A percentile compares a stretch with the other conserved stretches of the same genome.
phyloP scores from a whole-genome alignment of 163 green algal species.

The Chlorella variabilis region DNA sequence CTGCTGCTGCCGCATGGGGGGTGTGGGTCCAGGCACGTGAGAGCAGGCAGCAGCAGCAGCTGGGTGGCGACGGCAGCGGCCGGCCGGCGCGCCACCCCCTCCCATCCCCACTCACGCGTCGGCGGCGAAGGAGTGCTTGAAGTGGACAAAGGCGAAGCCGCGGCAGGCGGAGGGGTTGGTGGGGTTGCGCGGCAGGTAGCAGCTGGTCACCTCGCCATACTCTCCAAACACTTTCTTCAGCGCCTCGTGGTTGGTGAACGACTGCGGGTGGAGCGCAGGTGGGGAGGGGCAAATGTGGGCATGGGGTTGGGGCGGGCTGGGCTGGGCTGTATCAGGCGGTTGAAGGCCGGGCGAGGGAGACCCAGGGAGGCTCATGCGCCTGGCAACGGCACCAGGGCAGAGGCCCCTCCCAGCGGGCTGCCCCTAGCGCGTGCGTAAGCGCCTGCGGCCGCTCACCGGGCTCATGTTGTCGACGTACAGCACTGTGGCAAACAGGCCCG shows the following conservation, averaged over 20 bases:
- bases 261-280: too few relatives aligned
- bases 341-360: too few relatives aligned
- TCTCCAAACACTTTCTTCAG: conserved; percentile 55
- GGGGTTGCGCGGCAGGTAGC: conserved; percentile 46
- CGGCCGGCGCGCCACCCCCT: too few relatives aligned
- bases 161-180: conserved; percentile 44
- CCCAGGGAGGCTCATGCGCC: too few relatives aligned
- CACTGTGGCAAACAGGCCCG: conserved; percentile 57
- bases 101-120: conserved; percentile 45
- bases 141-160: conserved; percentile 75
- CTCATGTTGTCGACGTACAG: conserved; percentile 68
- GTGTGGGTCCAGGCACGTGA: too few relatives aligned
- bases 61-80: too few relatives aligned
- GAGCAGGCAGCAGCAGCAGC: background rate
- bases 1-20: too few relatives aligned
- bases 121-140: conserved; percentile 53
- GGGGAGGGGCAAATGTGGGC: too few relatives aligned
- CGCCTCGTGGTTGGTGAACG: conserved; percentile 9
- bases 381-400: background rate
- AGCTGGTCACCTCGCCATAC: conserved; percentile 56
- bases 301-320: too few relatives aligned
- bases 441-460: conserved; percentile 27
- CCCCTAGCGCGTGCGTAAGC: too few relatives aligned
- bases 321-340: too few relatives aligned
- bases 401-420: too few relatives aligned